Percentiles rank a stretch among this genome's conserved stretches.
Conservation (phyloP, 2,329 filamentous ascomycete species). For the Daldinia sp. region DNA sequence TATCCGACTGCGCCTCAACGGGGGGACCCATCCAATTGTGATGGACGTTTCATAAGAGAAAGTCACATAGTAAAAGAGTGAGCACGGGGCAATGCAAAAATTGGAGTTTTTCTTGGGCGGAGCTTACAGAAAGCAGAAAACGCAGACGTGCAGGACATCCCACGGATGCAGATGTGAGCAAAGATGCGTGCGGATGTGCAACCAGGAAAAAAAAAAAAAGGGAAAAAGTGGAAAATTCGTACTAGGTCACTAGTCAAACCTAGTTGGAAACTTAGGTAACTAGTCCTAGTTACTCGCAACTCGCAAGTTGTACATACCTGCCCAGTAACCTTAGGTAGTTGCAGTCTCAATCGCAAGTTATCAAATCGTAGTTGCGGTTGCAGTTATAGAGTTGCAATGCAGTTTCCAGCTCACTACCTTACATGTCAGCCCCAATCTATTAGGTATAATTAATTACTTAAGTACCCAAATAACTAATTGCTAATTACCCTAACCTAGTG, state of each 20-base stretch:
- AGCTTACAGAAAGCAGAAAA: constrained; percentile 24
- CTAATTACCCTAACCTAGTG: no score
- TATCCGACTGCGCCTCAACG: constrained; percentile 26
- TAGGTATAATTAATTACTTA: not conserved
- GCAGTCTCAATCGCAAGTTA: no score
- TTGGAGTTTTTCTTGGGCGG: constrained; percentile 18
- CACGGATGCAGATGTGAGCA: not conserved
- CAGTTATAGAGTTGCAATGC: not conserved
- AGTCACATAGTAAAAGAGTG: not conserved
- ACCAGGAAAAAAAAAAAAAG: not conserved
- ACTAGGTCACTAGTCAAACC: no score
- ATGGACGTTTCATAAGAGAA: not conserved
- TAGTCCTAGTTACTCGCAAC: no score
- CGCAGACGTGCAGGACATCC: not conserved
- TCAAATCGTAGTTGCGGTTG: not conserved
- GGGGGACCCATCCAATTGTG: constrained; percentile 13
- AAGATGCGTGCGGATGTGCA: not conserved
- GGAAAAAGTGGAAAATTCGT: not conserved
- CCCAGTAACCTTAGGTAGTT: no score
- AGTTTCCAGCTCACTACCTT: not conserved
- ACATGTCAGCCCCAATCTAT: not conserved
- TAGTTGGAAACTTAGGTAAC: no score
- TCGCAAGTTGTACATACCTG: no score
- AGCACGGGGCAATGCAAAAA: constrained; percentile 22
- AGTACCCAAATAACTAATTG: not conserved